Conservation (phyloP, 208 protist genomes). For the Trypanosoma boissoni region DNA sequence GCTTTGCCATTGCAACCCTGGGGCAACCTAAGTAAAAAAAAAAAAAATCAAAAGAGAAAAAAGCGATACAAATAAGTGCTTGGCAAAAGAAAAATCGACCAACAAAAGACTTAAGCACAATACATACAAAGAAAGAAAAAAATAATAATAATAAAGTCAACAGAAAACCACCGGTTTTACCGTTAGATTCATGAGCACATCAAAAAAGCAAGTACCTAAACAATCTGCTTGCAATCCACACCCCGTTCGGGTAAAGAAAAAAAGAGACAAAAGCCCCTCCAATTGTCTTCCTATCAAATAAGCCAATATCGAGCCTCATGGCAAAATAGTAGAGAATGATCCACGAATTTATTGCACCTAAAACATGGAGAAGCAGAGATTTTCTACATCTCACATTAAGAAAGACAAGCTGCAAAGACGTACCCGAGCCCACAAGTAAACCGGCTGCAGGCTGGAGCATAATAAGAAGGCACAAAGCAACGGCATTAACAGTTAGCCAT, state of each 20-base stretch:
- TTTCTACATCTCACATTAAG: constrained; percentile 31
- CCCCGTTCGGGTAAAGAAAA: constrained; percentile 58
- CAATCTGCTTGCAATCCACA: constrained; percentile 40
- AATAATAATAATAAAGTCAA: constrained; percentile 1
- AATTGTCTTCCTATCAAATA: constrained; percentile 29
- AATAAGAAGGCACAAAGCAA: constrained; percentile 50
- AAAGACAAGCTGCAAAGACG: constrained; percentile 44
- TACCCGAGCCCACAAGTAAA: constrained; percentile 41
- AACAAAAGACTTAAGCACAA: constrained; percentile 16
- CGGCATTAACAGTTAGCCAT: constrained; percentile 53
- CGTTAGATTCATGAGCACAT: background rate
- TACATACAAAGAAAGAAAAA: constrained; percentile 21
- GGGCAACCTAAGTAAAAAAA: constrained; percentile 13
- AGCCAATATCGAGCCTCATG: constrained; percentile 21
- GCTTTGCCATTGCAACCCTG: constrained; percentile 90
- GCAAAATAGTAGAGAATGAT: constrained; percentile 33
- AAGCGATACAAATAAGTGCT: constrained; percentile 13
- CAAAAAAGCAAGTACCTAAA: constrained; percentile 15
- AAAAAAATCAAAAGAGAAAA: constrained; percentile 22
- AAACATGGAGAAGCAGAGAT: constrained; percentile 6
- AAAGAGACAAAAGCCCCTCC: constrained; percentile 49
- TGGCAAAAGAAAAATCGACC: too few relatives aligned
- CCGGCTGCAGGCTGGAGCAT: constrained; percentile 51
- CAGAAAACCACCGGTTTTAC: constrained; percentile 6
- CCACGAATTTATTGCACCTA: constrained; percentile 31